Evolutionary conservation across 1,284 basidiomycete species (phyloP), one percentile per base, ranked within the genome.

Genomic region (Chalciporus sp.): DNA sequence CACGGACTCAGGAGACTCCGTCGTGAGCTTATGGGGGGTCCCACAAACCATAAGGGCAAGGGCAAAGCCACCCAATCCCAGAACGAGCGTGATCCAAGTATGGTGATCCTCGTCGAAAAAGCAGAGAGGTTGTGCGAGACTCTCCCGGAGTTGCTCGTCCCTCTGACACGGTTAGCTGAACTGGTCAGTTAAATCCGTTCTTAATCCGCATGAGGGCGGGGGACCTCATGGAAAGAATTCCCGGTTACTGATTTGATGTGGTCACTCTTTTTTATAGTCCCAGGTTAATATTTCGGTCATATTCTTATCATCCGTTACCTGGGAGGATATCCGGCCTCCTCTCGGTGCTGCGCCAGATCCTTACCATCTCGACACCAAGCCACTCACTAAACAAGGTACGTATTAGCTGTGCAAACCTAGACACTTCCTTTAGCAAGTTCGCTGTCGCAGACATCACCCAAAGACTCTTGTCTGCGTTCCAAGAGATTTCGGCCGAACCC

Each of bases 331-430:
- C 17, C 80, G 84, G 9, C 90, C 91, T 0, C 69, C 81, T 0
- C 68, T 87, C 6, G 89, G 86, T 4, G 86, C 88, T 26, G 81
- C 89, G 0, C 82, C 84, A 0, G 90, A 93, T 63, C 92, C 92
- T 0, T 86, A 87, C 60, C 83, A 85, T 63, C 68, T 94, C n/a
- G 83, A 87, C 53, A 70, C 90, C 0, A 71, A 78, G 1, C 72
- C 82, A 1, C 74, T 79, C 2, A 72, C 73, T n/a, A 88, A 86
- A 73, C 76, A 86, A 74, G 80, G 90, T 86, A 54, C 40, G 76
- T 67, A 33, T 6, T 47, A 23, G 1, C 7, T 39, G 12, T 26
- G 19, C 19, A 8, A 11, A 46, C 26, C 7, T 16, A n/a, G 9
- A 1, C 2, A 20, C 42, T 39, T 19, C 4, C 3, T 41, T 44